These are phyloP conservation scores for Penicillium fimorum DNA, from an alignment of 495 filamentous ascomycete species.

Conservation along the genomic window DNA sequence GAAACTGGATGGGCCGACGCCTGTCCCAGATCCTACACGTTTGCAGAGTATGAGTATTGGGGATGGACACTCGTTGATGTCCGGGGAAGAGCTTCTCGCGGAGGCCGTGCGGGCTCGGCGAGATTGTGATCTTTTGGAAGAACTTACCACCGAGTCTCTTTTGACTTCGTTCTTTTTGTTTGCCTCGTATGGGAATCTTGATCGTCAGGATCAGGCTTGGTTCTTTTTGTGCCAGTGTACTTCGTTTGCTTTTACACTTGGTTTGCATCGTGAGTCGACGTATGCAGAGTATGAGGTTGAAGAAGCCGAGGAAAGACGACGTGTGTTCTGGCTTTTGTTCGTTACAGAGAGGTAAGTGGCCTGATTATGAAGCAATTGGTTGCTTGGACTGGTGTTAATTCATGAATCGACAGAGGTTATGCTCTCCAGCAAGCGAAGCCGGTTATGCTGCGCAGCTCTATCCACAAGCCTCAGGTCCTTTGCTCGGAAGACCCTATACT, in stretches of 20 bases:
- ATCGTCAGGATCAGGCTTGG: conserved; percentile 55
- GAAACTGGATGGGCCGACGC: conserved; percentile 51
- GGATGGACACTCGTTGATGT: conserved; percentile 46
- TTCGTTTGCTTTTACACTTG: conserved; percentile 57
- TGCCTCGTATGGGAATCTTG: conserved; percentile 68
- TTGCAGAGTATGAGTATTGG: conserved; percentile 48
- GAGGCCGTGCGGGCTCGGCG: conserved; percentile 75
- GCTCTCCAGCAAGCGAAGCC: conserved; percentile 55
- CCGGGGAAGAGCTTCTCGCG: conserved; percentile 58
- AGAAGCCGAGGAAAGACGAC: conserved; percentile 52
- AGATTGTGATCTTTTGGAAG: conserved; percentile 70
- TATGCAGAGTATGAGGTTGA: conserved; percentile 44
- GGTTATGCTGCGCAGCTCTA: conserved; percentile 51
- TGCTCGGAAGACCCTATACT: conserved; percentile 46
- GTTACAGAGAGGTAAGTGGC: conserved; percentile 54
- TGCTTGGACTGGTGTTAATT: conserved; percentile 1
- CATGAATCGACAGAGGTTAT: conserved; percentile 32
- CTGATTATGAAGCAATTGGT: neutral
- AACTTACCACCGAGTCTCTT: conserved; percentile 58
- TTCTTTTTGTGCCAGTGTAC: conserved; percentile 63
- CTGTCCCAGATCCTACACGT: conserved; percentile 52
- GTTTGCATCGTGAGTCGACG: conserved; percentile 56
- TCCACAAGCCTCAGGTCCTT: conserved; percentile 48
- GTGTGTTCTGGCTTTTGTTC: conserved; percentile 65
- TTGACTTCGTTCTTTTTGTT: conserved; percentile 81